These are phyloP conservation scores for Mucor piriformis DNA, from an alignment of 371 early-diverging fungal species.

Conservation along the genomic window DNA sequence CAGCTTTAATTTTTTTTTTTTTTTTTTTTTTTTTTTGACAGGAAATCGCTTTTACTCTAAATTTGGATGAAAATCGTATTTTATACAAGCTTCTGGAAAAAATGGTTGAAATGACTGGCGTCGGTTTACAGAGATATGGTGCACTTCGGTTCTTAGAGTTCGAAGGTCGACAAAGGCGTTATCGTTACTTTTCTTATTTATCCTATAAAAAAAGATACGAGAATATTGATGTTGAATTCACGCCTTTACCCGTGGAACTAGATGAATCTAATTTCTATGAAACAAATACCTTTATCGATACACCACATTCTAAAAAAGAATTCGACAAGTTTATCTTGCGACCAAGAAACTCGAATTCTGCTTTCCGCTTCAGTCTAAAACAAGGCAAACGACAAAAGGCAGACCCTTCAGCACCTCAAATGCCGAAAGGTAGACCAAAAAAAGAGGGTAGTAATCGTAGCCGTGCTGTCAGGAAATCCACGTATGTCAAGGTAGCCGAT, in stretches of 20 bases:
- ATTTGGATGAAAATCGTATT: constrained; percentile 22
- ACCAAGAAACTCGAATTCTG: not conserved
- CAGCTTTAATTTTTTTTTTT: not conserved
- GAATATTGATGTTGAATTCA: constrained; percentile 9
- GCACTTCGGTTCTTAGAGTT: constrained; percentile 37
- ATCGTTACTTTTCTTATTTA: constrained; percentile 37
- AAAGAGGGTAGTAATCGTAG: not conserved
- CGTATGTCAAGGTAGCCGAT: no score
- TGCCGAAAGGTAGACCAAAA: not conserved
- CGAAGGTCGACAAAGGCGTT: constrained; percentile 36
- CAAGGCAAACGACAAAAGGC: no score
- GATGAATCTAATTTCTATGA: constrained; percentile 6
- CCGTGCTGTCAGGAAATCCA: no score
- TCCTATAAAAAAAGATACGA: constrained; percentile 21
- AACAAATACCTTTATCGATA: not conserved
- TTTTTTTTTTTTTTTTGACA: not conserved
- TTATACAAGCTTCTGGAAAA: constrained; percentile 28
- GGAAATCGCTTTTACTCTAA: constrained; percentile 18
- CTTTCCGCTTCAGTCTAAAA: not conserved
- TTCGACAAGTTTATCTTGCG: not conserved
- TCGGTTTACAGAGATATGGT: not conserved
- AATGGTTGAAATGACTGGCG: not conserved
- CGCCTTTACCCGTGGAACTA: constrained; percentile 4
- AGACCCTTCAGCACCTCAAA: not conserved
- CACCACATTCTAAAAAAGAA: not conserved